Evolutionary conservation across 768 basidiomycete species (phyloP), one percentile per base, ranked within the genome.

Genomic region (Pulveroboletus sp.): DNA sequence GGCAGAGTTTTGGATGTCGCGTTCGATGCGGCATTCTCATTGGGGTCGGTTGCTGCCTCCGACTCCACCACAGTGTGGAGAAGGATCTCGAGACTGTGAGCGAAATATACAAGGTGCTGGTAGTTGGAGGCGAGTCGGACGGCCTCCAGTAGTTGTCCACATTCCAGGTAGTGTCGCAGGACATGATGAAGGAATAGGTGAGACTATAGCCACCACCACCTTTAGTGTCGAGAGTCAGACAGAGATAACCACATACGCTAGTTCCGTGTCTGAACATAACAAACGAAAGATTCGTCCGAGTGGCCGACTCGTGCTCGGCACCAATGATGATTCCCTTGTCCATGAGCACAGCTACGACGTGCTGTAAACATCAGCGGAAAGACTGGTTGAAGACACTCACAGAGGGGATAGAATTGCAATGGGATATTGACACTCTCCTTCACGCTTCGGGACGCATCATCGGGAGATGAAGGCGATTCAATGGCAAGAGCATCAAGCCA

Each of bases 321-420:
- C 95, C 95, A 57, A 97, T 93, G 55, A 99, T 93, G 57, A 99
- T 96, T 1, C 94, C 95, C 63, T 97, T 99, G 68, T 97, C 94
- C 93, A 98, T 98, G 22, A 99, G 78, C 7, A 93, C 93, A 49
- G 95, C 95, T 98, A 59, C 29, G 39, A 42, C 24, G 34, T 20
- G 16, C 6, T 36, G 37, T 60, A 19, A 58, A 43, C 26, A 31
- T 31, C 30, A 36, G 20, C 16, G 19, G 14, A 40, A 12, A 17
- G 34, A n/a, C n/a, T 26, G 5, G 52, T 32, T n/a, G 22, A 36
- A 34, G 12, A 11, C 16, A 70, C 76, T 61, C 62, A 97, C 95
- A 97, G 16, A 99, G 68, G 0, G 95, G 95, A 63, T 98, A 99
- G 63, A 98, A 99, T 57, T 96, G 89, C 13, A 98, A 72, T 5